Evolutionary conservation across 176 grass and related monocot genomes (phyloP).

Genomic region (Oryza meridionalis): DNA sequence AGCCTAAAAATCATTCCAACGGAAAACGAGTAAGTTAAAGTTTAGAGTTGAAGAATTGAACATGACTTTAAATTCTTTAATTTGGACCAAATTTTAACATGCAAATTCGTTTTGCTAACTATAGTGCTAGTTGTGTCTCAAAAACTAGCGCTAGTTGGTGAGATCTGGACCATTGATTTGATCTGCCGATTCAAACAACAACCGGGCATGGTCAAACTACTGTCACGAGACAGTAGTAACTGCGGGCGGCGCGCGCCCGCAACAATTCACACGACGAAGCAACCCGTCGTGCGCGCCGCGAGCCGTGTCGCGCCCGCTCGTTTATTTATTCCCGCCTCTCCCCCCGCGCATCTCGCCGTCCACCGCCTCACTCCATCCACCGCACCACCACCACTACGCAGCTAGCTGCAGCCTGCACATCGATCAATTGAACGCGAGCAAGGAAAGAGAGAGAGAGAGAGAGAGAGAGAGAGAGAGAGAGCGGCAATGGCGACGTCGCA

Average conservation of each 20-base stretch:
- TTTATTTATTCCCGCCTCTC: conserved; percentile 51
- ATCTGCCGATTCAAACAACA: neutral
- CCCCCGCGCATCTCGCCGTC: conserved; percentile 14
- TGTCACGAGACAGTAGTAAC: neutral
- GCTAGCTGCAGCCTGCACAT: neutral
- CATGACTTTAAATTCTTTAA: no score
- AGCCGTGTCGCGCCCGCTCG: neutral
- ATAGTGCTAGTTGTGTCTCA: neutral
- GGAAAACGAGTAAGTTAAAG: no score
- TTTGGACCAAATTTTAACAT: neutral
- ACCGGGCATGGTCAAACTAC: neutral
- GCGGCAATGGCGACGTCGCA: conserved; percentile 43
- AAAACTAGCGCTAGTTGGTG: neutral
- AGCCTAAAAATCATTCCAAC: no score
- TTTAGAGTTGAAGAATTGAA: no score
- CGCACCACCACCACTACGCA: no score
- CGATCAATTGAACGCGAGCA: no score
- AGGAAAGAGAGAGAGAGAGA: no score
- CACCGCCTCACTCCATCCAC: neutral
- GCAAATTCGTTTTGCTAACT: neutral
- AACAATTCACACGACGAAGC: neutral
- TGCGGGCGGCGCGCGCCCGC: neutral
- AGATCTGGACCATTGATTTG: neutral
- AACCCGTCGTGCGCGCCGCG: neutral
- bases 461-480: no score